Percentiles rank a stretch among this genome's conserved stretches.
Evolutionary conservation across 2,329 filamentous ascomycete species (phyloP).

Genomic region (Lasiodiplodia citricola): DNA sequence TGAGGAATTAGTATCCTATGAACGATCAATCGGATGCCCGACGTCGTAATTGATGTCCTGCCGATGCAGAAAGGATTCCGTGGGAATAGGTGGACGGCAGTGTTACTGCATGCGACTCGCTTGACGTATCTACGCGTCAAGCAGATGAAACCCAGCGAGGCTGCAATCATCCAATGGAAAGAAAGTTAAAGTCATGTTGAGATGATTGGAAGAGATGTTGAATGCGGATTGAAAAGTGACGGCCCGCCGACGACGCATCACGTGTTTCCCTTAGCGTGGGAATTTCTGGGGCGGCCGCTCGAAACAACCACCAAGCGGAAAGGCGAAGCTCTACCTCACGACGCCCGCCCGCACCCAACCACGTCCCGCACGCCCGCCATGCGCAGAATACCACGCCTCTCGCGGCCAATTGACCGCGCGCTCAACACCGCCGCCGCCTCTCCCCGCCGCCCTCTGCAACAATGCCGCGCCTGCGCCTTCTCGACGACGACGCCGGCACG

Average conservation of each 20-base stretch:
- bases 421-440: not conserved
- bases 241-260: not conserved
- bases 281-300: slow-evolving; percentile 16
- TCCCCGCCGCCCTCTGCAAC: not conserved
- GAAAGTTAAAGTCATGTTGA: not conserved
- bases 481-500: slow-evolving; percentile 1
- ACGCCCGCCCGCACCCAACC: not conserved
- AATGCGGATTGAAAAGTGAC: too few species aligned
- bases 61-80: not conserved
- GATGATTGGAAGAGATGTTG: not conserved
- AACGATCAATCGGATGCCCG: not conserved
- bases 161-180: not conserved
- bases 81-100: too few species aligned
- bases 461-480: slow-evolving; percentile 6
- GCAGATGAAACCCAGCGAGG: not conserved
- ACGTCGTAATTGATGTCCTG: not conserved
- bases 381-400: slow-evolving; percentile 21
- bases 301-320: not conserved
- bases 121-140: not conserved
- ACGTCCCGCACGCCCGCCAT: not conserved
- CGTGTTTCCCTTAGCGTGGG: slow-evolving; percentile 3
- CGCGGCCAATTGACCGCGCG: slow-evolving; percentile 24
- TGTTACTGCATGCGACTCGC: not conserved
- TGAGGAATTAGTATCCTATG: not conserved
- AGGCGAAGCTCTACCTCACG: not conserved